Conservation (phyloP, 345 rosid genomes). For the Excoecaria agallocha region DNA sequence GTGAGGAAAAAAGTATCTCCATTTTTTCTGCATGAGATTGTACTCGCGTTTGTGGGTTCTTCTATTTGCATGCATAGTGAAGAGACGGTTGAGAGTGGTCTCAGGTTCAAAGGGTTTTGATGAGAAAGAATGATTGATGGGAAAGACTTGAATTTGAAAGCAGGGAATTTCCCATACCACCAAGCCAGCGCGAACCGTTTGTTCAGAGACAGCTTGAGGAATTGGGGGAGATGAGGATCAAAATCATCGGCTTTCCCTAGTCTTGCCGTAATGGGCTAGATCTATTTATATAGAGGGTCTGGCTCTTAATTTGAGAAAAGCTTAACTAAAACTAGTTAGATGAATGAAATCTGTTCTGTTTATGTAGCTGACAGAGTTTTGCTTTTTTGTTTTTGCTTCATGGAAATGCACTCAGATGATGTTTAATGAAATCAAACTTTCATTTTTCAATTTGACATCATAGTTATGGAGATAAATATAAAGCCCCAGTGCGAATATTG, state of each 20-base stretch:
- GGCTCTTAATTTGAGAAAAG: no score
- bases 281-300: neutral
- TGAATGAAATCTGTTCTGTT: no score
- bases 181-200: constrained; percentile 32
- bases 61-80: constrained; percentile 29
- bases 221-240: neutral
- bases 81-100: constrained; percentile 31
- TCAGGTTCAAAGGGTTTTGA: constrained; percentile 20
- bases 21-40: neutral
- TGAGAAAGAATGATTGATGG: constrained; percentile 11
- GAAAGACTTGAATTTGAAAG: constrained; percentile 18
- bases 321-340: no score
- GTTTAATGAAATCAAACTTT: no score
- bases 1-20: constrained; percentile 33
- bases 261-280: neutral
- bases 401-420: no score
- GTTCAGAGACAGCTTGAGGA: neutral
- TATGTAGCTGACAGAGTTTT: no score
- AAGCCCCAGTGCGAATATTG: no score
- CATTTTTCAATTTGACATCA: no score
- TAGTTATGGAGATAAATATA: no score
- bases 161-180: constrained; percentile 7
- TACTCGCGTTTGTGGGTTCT: constrained; percentile 2
- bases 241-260: neutral
- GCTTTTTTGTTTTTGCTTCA: no score